phyloP scores from a whole-genome alignment of 768 basidiomycete genomes.

The Russula olivacea region DNA sequence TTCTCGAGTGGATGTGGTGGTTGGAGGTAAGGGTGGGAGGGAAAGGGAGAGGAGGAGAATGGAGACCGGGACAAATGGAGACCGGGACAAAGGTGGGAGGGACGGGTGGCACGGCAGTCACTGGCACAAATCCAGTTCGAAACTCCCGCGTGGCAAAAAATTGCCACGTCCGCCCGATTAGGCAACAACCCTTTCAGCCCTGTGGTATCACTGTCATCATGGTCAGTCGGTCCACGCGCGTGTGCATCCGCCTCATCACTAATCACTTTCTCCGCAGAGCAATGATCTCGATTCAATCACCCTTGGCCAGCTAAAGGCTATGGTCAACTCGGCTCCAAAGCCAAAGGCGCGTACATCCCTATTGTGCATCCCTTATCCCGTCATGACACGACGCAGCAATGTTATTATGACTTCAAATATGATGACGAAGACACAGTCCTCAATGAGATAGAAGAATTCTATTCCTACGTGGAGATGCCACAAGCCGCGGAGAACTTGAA shows the following conservation, averaged over 20 bases:
- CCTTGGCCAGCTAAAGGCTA: slow-evolving; percentile 71
- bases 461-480: slow-evolving; percentile 92
- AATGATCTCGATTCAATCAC: slow-evolving; percentile 64
- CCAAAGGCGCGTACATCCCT: slow-evolving; percentile 52
- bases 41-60: slow-evolving; percentile 21
- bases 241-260: not conserved
- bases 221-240: slow-evolving; percentile 9
- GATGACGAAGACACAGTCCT: slow-evolving; percentile 95
- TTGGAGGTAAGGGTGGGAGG: slow-evolving; percentile 27
- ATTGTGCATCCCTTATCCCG: not conserved
- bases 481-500: slow-evolving; percentile 83
- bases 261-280: slow-evolving; percentile 12
- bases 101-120: slow-evolving; percentile 25
- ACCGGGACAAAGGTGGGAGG: slow-evolving; percentile 22
- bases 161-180: slow-evolving; percentile 6
- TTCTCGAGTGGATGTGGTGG: slow-evolving; percentile 11
- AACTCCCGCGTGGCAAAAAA: slow-evolving; percentile 17
- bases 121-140: slow-evolving; percentile 16
- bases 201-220: slow-evolving; percentile 3
- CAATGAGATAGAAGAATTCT: slow-evolving; percentile 97
- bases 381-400: slow-evolving; percentile 50
- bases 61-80: slow-evolving; percentile 20
- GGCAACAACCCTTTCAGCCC: not conserved
- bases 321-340: slow-evolving; percentile 63
- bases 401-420: slow-evolving; percentile 86